Conservation (phyloP, 257 asterid genomes). For the Scutellaria galericulata region DNA sequence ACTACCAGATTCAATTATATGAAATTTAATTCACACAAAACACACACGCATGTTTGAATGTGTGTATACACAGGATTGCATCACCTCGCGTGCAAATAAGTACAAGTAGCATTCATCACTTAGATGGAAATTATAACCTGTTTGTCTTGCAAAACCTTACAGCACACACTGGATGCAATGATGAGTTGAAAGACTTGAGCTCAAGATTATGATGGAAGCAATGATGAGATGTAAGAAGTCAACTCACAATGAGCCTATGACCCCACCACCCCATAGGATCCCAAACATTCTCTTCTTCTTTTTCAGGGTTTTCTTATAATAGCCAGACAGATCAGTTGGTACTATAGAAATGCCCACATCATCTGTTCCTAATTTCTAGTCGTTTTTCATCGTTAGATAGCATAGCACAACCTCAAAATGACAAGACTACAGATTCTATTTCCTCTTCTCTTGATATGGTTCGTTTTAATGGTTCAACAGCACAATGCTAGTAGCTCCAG, state of each 20-base stretch:
- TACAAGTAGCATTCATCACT: constrained; percentile 18
- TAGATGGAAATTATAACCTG: constrained; percentile 14
- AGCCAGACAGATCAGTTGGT: constrained; percentile 34
- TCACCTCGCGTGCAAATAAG: not conserved
- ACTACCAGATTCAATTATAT: too few species aligned
- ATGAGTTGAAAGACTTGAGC: constrained; percentile 40
- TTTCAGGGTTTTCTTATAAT: constrained; percentile 48
- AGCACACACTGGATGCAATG: constrained; percentile 31
- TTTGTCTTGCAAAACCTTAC: constrained; percentile 26
- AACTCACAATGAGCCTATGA: constrained; percentile 51
- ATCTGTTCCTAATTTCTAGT: constrained; percentile 31
- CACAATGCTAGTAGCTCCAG: constrained; percentile 33
- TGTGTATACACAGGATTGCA: too few species aligned
- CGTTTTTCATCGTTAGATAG: constrained; percentile 27
- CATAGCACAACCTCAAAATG: constrained; percentile 42
- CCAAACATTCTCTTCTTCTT: constrained; percentile 36
- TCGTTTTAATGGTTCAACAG: constrained; percentile 41
- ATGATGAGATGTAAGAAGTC: constrained; percentile 55
- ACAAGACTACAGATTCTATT: constrained; percentile 35
- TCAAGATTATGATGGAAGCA: constrained; percentile 42
- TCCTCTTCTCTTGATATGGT: constrained; percentile 50
- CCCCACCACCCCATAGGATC: constrained; percentile 49
- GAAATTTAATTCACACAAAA: too few species aligned
- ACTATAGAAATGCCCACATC: constrained; percentile 37
- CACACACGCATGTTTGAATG: too few species aligned